A percentile compares a stretch with the other conserved stretches of the same genome.
These are phyloP conservation scores for Misopates orontium DNA, from an alignment of 257 asterid genomes.

Conservation along the genomic window DNA sequence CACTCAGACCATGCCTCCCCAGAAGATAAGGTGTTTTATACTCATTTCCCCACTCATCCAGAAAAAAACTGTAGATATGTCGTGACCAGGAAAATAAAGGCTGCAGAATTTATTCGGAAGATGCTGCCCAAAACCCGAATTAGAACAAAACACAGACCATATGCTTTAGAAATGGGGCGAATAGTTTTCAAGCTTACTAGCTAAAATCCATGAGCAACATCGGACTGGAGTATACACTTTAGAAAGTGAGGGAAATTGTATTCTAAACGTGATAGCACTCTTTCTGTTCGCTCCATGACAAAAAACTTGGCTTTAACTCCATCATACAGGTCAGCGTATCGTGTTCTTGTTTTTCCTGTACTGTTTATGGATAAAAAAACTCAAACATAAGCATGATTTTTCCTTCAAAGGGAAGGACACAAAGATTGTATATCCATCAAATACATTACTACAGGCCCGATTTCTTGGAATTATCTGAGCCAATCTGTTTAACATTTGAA, in stretches of 20 bases:
- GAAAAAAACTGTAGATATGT: slow-evolving; percentile 58
- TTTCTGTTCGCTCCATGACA: slow-evolving; percentile 72
- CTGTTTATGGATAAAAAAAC: slow-evolving; percentile 33
- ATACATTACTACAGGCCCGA: slow-evolving; percentile 33
- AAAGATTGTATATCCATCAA: slow-evolving; percentile 12
- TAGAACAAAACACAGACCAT: slow-evolving; percentile 13
- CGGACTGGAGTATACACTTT: slow-evolving; percentile 90
- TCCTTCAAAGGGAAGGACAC: slow-evolving; percentile 3
- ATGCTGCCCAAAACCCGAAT: slow-evolving; percentile 51
- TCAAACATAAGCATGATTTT: not conserved
- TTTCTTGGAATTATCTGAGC: slow-evolving; percentile 40
- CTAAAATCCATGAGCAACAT: slow-evolving; percentile 91
- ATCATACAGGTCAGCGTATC: slow-evolving; percentile 51
- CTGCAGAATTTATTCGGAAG: slow-evolving; percentile 67
- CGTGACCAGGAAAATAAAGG: slow-evolving; percentile 57
- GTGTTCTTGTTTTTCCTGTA: slow-evolving; percentile 44
- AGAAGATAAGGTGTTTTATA: slow-evolving; percentile 64
- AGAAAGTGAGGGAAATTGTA: slow-evolving; percentile 57
- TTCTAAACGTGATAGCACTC: slow-evolving; percentile 40
- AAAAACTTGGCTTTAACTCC: slow-evolving; percentile 54
- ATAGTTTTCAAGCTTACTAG: slow-evolving; percentile 49
- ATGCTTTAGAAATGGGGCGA: slow-evolving; percentile 4
- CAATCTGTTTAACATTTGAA: slow-evolving; percentile 33
- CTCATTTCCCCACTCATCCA: slow-evolving; percentile 89
- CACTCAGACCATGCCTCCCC: slow-evolving; percentile 81